These are phyloP conservation scores for Tylopilus rubrobrunneus DNA, from an alignment of 768 basidiomycete species.

Conservation along the genomic window DNA sequence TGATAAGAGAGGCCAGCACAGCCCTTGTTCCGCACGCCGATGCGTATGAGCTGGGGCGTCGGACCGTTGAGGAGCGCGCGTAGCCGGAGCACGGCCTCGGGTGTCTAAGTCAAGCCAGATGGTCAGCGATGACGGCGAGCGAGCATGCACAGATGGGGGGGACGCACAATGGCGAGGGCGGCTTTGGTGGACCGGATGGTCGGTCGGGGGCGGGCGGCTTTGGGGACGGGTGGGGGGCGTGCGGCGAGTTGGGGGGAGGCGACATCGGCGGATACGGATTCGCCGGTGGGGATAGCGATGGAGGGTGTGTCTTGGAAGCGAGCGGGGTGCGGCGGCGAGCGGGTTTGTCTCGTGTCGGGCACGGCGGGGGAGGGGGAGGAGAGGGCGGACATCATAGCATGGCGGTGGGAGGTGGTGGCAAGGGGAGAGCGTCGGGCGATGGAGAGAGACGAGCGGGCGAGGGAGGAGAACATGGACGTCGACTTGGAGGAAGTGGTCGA, in stretches of 20 bases:
- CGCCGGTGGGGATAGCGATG: slow-evolving; percentile 42
- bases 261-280: slow-evolving; percentile 51
- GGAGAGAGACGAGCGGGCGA: slow-evolving; percentile 12
- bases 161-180: slow-evolving; percentile 66
- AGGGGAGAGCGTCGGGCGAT: neutral
- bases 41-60: slow-evolving; percentile 87
- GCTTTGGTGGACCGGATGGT: slow-evolving; percentile 70
- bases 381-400: slow-evolving; percentile 67
- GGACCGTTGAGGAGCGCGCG: slow-evolving; percentile 73
- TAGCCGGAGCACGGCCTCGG: slow-evolving; percentile 70
- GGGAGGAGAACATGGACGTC: slow-evolving; percentile 22
- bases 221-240: slow-evolving; percentile 67
- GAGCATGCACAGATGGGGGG: neutral
- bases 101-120: slow-evolving; percentile 50
- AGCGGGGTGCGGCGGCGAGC: slow-evolving; percentile 2
- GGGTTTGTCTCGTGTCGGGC: slow-evolving; percentile 17
- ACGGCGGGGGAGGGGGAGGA: slow-evolving; percentile 31
- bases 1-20: slow-evolving; percentile 87
- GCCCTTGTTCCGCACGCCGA: slow-evolving; percentile 96
- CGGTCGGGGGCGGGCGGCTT: slow-evolving; percentile 58
- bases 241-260: slow-evolving; percentile 70
- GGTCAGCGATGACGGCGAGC: neutral
- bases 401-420: slow-evolving; percentile 32
- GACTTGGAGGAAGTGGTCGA: neutral
- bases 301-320: slow-evolving; percentile 41